Percentiles rank a stretch among this genome's conserved stretches.
phyloP scores from a whole-genome alignment of 495 filamentous ascomycete species.

The Astrothelium subdiscretum region DNA sequence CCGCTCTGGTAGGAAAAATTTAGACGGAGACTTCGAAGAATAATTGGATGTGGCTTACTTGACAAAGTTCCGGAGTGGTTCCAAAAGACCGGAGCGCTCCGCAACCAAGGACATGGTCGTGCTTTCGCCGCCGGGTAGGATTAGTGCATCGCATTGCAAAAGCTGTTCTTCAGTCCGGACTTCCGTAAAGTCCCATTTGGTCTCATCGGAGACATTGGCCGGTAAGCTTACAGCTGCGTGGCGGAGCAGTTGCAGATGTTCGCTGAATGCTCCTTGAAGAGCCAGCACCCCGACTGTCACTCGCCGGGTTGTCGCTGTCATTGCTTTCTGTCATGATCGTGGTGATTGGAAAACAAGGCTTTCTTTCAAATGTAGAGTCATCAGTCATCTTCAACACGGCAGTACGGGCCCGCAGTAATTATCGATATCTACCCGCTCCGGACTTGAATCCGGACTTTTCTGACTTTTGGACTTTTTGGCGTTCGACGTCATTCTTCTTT shows the following conservation, averaged over 20 bases:
- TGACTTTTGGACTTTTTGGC: neutral
- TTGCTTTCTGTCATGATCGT: slow-evolving; percentile 1
- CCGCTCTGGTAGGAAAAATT: slow-evolving; percentile 29
- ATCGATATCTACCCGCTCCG: neutral
- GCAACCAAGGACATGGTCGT: slow-evolving; percentile 90
- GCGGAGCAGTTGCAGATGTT: slow-evolving; percentile 69
- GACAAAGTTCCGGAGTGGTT: slow-evolving; percentile 82
- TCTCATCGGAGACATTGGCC: slow-evolving; percentile 14
- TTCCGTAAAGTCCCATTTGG: slow-evolving; percentile 53
- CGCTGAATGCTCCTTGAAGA: slow-evolving; percentile 85
- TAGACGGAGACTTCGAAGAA: neutral
- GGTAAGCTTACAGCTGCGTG: slow-evolving; percentile 43
- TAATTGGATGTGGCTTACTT: slow-evolving; percentile 50
- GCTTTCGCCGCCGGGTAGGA: slow-evolving; percentile 90
- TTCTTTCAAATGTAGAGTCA: neutral
- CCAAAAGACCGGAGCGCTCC: slow-evolving; percentile 62
- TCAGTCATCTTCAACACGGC: neutral
- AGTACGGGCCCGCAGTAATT: neutral
- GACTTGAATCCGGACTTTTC: neutral
- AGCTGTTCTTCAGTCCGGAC: slow-evolving; percentile 69
- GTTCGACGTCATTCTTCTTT: neutral
- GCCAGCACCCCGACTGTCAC: slow-evolving; percentile 77
- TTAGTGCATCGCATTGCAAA: slow-evolving; percentile 61
- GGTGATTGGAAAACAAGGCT: neutral
- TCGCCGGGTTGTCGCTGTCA: neutral